These are phyloP conservation scores for Leccinum incarnatum DNA, from an alignment of 768 basidiomycete genomes.

Conservation along the genomic window DNA sequence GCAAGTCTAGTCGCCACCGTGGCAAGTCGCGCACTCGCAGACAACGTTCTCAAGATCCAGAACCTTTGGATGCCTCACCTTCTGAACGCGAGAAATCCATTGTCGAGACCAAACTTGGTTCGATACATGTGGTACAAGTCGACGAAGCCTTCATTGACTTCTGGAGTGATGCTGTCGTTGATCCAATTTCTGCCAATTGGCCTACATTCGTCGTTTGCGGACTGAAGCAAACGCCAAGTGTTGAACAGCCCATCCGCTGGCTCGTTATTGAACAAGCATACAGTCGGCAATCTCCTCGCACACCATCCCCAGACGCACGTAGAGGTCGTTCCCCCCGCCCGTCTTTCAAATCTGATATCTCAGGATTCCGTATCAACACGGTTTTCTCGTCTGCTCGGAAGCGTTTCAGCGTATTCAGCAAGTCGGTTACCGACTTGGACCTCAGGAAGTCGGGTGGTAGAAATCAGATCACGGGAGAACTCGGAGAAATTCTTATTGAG, in stretches of 20 bases:
- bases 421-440: conserved; percentile 19
- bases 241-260: conserved; percentile 47
- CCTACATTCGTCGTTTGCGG: conserved; percentile 70
- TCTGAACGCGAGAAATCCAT: conserved; percentile 14
- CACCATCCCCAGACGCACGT: conserved; percentile 25
- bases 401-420: conserved; percentile 61
- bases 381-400: conserved; percentile 53
- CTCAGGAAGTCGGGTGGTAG: conserved; percentile 34
- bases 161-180: conserved; percentile 72
- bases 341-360: conserved; percentile 44
- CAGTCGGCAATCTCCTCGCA: conserved; percentile 33
- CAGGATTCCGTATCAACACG: conserved; percentile 35
- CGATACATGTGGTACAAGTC: conserved; percentile 46
- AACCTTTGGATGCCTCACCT: conserved; percentile 6
- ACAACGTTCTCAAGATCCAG: conserved; percentile 22
- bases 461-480: conserved; percentile 53
- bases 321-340: conserved; percentile 41
- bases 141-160: conserved; percentile 85
- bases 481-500: conserved; percentile 67
- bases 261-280: conserved; percentile 67
- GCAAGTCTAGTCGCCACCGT: conserved; percentile 35
- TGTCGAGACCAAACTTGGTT: conserved; percentile 40
- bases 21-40: conserved; percentile 28
- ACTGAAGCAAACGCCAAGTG: conserved; percentile 41
- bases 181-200: conserved; percentile 64